These are phyloP conservation scores for Metschnikowia kunwiensis DNA, from an alignment of 805 yeast species.

Conservation along the genomic window DNA sequence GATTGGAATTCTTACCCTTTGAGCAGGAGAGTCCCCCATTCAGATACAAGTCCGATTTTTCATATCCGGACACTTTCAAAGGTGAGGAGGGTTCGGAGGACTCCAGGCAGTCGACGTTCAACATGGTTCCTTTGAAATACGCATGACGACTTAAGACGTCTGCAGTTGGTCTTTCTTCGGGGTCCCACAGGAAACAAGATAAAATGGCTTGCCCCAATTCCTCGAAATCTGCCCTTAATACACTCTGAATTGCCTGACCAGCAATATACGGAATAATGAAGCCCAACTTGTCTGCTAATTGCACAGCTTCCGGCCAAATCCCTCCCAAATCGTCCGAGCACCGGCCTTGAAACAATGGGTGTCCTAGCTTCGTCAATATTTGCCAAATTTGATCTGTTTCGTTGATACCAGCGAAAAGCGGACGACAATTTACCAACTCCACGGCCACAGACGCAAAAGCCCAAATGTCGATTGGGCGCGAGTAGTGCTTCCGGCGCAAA, in stretches of 20 bases:
- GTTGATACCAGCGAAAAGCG: conserved; percentile 80
- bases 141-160: conserved; percentile 46
- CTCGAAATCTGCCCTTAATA: conserved; percentile 19
- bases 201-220: conserved; percentile 43
- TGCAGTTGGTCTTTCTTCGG: conserved; percentile 57
- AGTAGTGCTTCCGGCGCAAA: conserved; percentile 57
- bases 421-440: conserved; percentile 67
- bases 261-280: conserved; percentile 52
- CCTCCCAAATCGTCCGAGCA: conserved; percentile 51
- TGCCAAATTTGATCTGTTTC: conserved; percentile 77
- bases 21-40: conserved; percentile 1
- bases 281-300: conserved; percentile 52
- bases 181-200: conserved; percentile 74
- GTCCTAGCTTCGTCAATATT: conserved; percentile 67
- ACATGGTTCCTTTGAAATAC: conserved; percentile 49
- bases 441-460: conserved; percentile 79
- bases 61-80: conserved; percentile 2
- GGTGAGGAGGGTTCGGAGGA: conserved; percentile 8
- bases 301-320: conserved; percentile 62
- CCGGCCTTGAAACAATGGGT: conserved; percentile 48
- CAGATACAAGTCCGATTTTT: conserved; percentile 2
- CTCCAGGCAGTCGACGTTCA: conserved; percentile 1
- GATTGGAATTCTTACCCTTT: conserved; percentile 3
- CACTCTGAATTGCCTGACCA: conserved; percentile 38
- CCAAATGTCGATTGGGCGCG: conserved; percentile 78